Evolutionary conservation across 108 stramenopile genomes (phyloP), one percentile per base, ranked within the genome.

Genomic region (Conticribra weissflogii): DNA sequence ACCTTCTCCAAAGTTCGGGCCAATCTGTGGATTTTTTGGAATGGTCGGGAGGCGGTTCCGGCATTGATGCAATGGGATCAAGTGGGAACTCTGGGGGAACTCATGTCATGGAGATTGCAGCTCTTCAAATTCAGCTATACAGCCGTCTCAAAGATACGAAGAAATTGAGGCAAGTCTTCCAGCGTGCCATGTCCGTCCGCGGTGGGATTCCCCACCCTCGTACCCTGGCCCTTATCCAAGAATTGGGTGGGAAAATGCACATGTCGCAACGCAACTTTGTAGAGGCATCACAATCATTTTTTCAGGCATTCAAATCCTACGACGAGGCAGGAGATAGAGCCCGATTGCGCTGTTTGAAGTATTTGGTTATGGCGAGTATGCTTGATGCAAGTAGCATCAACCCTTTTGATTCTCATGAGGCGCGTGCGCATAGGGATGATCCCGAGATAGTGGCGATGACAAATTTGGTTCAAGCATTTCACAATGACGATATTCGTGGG

Each of bases 371-470:
- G 88, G 93, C 94, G 3, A 88, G 86, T 49, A 97, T 97, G 95
- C 72, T 97, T 8, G 88, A 92, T 72, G 89, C 88, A 2, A 88
- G 88, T 14, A 81, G 85, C 28, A 96, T 97, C 80, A 96, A 97
- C 78, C 96, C 96, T 15, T 96, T 97, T 69, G 95, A 97, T 78
- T 85, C 83, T 45, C 96, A 96, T 46, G 96, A 97, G 83, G 96
- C 95, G 2, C 80, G 94, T 24, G 95, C 96, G 16, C 96, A 97
- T 66, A 81, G 94, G 30, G 89, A 95, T 56, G 96, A 96, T 79
- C 94, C 94, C 0, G 96, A 97, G 72, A 95, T 97, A 66, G 85
- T 91, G 8, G 95, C 95, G 44, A 97, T 97, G 96, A 95, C 93
- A 48, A 93, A 92, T 57, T 67, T 97, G 14, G 94, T 97, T 0